phyloP scores from a whole-genome alignment of 1,139 yeast species.

The Williopsis jadinii region DNA sequence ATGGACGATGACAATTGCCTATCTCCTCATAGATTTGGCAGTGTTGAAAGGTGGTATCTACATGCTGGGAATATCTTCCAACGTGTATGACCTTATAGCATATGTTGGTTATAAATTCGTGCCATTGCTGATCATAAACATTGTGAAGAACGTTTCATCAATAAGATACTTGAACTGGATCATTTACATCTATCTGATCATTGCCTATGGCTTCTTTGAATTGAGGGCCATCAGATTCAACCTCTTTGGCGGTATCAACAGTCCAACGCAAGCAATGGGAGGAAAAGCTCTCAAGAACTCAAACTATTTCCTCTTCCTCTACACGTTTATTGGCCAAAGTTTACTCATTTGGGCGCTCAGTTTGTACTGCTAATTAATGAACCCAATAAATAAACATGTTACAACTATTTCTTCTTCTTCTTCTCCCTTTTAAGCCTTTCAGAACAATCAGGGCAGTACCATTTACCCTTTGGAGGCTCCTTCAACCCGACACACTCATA shows the following conservation, averaged over 20 bases:
- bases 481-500: constrained; percentile 73
- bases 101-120: constrained; percentile 95
- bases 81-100: constrained; percentile 77
- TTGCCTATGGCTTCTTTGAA: constrained; percentile 59
- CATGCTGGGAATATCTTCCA: constrained; percentile 47
- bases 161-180: constrained; percentile 33
- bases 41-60: constrained; percentile 59
- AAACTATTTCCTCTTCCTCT: constrained; percentile 78
- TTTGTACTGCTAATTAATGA: constrained; percentile 1
- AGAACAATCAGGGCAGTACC: constrained; percentile 83
- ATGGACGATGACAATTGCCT: constrained; percentile 86
- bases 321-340: constrained; percentile 79
- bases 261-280: constrained; percentile 45
- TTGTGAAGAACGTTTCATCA: constrained; percentile 27
- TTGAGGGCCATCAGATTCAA: constrained; percentile 80
- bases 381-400: background rate
- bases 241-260: constrained; percentile 53
- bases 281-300: constrained; percentile 73
- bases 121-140: constrained; percentile 53
- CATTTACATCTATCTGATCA: constrained; percentile 38
- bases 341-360: constrained; percentile 48
- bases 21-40: constrained; percentile 63
- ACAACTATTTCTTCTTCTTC: constrained; percentile 13
- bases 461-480: constrained; percentile 82
- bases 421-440: constrained; percentile 16